phyloP scores from a whole-genome alignment of 2,329 filamentous ascomycete genomes.

The Stachybotrys chlorohalonatus region DNA sequence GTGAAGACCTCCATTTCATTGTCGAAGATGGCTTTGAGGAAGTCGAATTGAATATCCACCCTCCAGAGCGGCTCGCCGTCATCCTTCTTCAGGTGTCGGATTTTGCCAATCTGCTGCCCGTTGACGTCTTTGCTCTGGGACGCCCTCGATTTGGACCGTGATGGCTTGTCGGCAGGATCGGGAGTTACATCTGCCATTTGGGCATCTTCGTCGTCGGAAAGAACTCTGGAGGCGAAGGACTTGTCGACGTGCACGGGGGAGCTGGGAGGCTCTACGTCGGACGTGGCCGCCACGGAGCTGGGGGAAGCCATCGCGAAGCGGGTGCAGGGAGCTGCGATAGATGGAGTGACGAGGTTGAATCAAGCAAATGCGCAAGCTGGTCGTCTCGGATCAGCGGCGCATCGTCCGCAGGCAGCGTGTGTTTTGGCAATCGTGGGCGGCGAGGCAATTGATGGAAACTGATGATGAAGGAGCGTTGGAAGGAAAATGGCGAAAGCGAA shows the following conservation, averaged over 20 bases:
- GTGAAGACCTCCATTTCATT: slow-evolving; percentile 71
- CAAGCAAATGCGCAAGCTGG: background rate
- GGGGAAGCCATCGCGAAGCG: slow-evolving; percentile 28
- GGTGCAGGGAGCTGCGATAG: slow-evolving; percentile 1
- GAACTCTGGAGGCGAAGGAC: slow-evolving; percentile 35
- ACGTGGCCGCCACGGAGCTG: slow-evolving; percentile 29
- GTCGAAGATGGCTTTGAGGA: slow-evolving; percentile 71
- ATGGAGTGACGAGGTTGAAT: background rate
- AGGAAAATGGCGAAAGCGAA: background rate
- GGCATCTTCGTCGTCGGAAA: slow-evolving; percentile 38
- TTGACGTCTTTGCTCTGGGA: slow-evolving; percentile 24
- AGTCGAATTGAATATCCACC: slow-evolving; percentile 82
- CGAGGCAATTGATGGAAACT: background rate
- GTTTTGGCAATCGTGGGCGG: background rate
- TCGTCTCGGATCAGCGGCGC: slow-evolving; percentile 7
- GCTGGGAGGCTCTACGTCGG: slow-evolving; percentile 36
- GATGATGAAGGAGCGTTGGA: background rate
- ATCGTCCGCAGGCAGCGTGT: slow-evolving; percentile 2
- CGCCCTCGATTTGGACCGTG: slow-evolving; percentile 24
- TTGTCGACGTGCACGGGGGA: slow-evolving; percentile 35
- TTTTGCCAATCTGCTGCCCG: slow-evolving; percentile 50
- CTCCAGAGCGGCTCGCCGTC: slow-evolving; percentile 83
- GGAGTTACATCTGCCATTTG: slow-evolving; percentile 32
- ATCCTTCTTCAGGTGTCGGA: slow-evolving; percentile 78
- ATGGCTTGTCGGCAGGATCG: slow-evolving; percentile 30